phyloP scores from a whole-genome alignment of 2,329 filamentous ascomycete genomes.

The Exophiala xenobiotica region DNA sequence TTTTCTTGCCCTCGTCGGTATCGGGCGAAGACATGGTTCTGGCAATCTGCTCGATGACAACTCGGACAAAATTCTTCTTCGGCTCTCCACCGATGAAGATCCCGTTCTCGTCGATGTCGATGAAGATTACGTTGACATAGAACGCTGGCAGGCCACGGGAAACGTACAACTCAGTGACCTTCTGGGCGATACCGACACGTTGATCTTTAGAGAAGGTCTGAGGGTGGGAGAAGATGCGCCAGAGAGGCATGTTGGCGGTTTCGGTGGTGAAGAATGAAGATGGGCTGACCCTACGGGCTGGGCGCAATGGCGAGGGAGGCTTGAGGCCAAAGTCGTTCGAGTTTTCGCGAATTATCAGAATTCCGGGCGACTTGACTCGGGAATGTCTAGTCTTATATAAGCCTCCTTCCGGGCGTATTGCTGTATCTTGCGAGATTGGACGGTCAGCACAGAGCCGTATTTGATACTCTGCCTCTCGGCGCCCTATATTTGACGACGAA shows the following conservation, averaged over 20 bases:
- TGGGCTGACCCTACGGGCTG: too few relatives aligned
- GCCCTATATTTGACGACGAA: too few relatives aligned
- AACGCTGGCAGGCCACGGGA: slow-evolving; percentile 32
- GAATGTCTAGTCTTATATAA: too few relatives aligned
- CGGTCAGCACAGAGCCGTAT: too few relatives aligned
- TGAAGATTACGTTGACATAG: slow-evolving; percentile 35
- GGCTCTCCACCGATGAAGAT: slow-evolving; percentile 22
- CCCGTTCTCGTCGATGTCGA: slow-evolving; percentile 15
- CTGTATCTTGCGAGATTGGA: too few relatives aligned
- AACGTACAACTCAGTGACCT: slow-evolving; percentile 33
- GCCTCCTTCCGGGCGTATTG: too few relatives aligned
- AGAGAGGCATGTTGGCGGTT: slow-evolving; percentile 21
- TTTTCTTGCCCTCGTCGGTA: slow-evolving; percentile 12
- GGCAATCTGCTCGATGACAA: slow-evolving; percentile 27
- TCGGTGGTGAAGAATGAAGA: background rate
- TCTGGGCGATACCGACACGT: slow-evolving; percentile 22
- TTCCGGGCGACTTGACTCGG: too few relatives aligned
- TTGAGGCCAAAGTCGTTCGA: too few relatives aligned
- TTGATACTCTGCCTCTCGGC: too few relatives aligned
- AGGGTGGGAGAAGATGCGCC: slow-evolving; percentile 21
- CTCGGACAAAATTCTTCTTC: slow-evolving; percentile 24
- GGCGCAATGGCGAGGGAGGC: too few relatives aligned
- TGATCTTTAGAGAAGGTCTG: slow-evolving; percentile 11
- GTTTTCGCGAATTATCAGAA: too few relatives aligned
- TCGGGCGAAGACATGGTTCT: slow-evolving; percentile 11